Percentiles rank a stretch among this genome's conserved stretches.
Evolutionary conservation across 2,329 filamentous ascomycete genomes (phyloP).

Genomic region (Sclerotinia spermophila): DNA sequence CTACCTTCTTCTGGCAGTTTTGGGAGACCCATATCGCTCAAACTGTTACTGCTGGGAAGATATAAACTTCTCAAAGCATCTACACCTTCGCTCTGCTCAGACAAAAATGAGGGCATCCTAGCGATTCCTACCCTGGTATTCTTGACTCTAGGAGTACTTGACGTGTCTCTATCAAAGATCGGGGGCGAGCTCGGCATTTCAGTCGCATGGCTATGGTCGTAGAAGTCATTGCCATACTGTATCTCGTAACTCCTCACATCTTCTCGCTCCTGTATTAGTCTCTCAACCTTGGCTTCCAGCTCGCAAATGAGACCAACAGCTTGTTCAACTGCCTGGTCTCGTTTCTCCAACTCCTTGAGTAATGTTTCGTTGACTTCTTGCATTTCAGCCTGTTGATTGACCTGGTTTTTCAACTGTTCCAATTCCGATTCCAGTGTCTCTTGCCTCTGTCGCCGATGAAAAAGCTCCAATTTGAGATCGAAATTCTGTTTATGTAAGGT

Average conservation of each 20-base stretch:
- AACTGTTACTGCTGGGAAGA: slow-evolving; percentile 37
- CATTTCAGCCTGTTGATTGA: slow-evolving; percentile 46
- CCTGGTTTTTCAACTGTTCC: slow-evolving; percentile 46
- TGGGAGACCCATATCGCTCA: slow-evolving; percentile 50
- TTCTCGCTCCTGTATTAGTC: slow-evolving; percentile 50
- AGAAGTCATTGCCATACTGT: slow-evolving; percentile 29
- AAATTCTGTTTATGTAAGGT: slow-evolving; percentile 73
- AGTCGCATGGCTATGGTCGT: slow-evolving; percentile 23
- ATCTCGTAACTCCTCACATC: slow-evolving; percentile 51
- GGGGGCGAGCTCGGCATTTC: slow-evolving; percentile 32
- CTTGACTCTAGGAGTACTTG: not conserved
- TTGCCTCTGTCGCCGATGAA: slow-evolving; percentile 64
- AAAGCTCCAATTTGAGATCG: slow-evolving; percentile 70
- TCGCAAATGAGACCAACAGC: slow-evolving; percentile 66
- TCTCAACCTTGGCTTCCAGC: slow-evolving; percentile 57
- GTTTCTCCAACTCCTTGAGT: slow-evolving; percentile 58
- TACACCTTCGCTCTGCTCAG: slow-evolving; percentile 55
- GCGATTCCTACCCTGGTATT: slow-evolving; percentile 42
- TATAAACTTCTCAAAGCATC: slow-evolving; percentile 61
- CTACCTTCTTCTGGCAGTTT: slow-evolving; percentile 43
- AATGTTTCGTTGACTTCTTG: slow-evolving; percentile 57
- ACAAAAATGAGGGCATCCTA: slow-evolving; percentile 63
- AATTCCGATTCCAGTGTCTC: slow-evolving; percentile 55
- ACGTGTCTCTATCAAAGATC: slow-evolving; percentile 17
- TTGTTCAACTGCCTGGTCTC: slow-evolving; percentile 67